Conservation (phyloP, 495 filamentous ascomycete genomes). For the Penicillium antarcticum region DNA sequence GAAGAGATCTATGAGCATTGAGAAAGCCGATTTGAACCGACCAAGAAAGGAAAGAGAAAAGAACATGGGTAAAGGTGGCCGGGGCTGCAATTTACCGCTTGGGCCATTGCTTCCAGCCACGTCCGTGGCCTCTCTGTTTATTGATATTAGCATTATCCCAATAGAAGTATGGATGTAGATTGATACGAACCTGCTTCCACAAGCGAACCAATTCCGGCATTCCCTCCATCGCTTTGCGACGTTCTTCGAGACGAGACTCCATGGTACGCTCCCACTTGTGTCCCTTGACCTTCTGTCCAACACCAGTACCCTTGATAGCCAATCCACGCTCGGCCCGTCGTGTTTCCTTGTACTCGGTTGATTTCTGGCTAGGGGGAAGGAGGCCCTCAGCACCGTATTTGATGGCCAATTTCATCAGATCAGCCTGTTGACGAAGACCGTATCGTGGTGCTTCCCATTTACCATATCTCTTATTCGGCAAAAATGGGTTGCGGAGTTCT, state of each 20-base stretch:
- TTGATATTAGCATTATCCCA: constrained; percentile 19
- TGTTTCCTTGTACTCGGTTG: constrained; percentile 62
- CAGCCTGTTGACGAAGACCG: constrained; percentile 84
- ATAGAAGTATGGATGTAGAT: background rate
- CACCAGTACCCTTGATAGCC: constrained; percentile 83
- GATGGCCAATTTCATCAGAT: constrained; percentile 81
- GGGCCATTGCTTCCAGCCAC: constrained; percentile 90
- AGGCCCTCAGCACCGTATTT: constrained; percentile 80
- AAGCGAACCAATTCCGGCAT: constrained; percentile 87
- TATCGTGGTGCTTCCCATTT: constrained; percentile 77
- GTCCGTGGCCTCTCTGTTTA: constrained; percentile 73
- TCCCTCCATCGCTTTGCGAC: constrained; percentile 85
- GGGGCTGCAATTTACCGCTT: constrained; percentile 40
- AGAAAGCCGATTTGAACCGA: constrained; percentile 19
- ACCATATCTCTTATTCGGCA: constrained; percentile 64
- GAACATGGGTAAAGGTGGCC: constrained; percentile 1
- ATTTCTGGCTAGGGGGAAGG: constrained; percentile 74
- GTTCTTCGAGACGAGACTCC: constrained; percentile 77
- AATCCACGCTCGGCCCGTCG: constrained; percentile 69
- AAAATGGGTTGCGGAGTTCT: constrained; percentile 67
- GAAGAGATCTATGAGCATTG: constrained; percentile 20
- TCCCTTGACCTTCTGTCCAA: constrained; percentile 91
- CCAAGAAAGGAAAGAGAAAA: constrained; percentile 14
- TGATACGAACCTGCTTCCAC: constrained; percentile 81
- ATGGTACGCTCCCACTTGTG: constrained; percentile 88